These are phyloP conservation scores for carrot (Daucus carota) DNA, from an alignment of 129 eudicot genomes.

Conservation along the genomic window DH1_v3.0 NC_030382.2:55318501-55319000, in stretches of 20 bases:
- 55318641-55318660: background rate
- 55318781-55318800: background rate
- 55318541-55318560: background rate
- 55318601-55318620: background rate
- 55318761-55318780: background rate
- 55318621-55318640: background rate
- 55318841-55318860: background rate
- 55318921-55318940: slow-evolving; percentile 83
- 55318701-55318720: background rate
- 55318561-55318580: background rate
- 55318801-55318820: slow-evolving; percentile 38
- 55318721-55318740: background rate
- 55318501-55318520: slow-evolving; percentile 69
- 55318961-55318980: slow-evolving; percentile 51
- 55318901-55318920: slow-evolving; percentile 84
- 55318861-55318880: slow-evolving; percentile 54
- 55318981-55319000: background rate
- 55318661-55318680: background rate
- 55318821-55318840: background rate
- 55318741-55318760: background rate
- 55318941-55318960: slow-evolving; percentile 66
- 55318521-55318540: slow-evolving; percentile 63
- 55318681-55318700: background rate
- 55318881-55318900: slow-evolving; percentile 58
- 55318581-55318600: background rate